Evolutionary conservation across 2,329 filamentous ascomycete species (phyloP).

Genomic region (Dactylellina drechsleri): DNA sequence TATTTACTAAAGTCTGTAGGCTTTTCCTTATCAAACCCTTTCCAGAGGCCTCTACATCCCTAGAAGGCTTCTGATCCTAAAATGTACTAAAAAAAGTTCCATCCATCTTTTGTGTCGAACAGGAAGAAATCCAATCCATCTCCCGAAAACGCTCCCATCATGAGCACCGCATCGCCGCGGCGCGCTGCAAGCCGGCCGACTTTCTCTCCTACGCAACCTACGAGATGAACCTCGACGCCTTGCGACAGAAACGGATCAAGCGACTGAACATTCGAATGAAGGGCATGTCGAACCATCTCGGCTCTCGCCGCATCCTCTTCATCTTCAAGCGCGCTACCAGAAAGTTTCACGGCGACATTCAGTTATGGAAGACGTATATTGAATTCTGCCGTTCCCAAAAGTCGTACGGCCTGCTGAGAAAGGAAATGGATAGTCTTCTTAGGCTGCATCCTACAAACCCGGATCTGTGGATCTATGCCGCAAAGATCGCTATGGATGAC

Average conservation of each 20-base stretch:
- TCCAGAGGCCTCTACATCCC: no score
- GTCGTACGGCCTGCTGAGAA: constrained; percentile 73
- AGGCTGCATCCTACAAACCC: constrained; percentile 85
- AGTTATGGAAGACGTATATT: constrained; percentile 90
- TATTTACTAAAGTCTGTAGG: constrained; percentile 78
- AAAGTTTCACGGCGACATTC: constrained; percentile 82
- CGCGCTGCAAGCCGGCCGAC: constrained; percentile 78
- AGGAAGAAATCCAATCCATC: constrained; percentile 91
- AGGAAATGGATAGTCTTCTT: constrained; percentile 74
- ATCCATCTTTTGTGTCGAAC: constrained; percentile 22
- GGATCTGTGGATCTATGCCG: constrained; percentile 85
- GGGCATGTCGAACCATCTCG: constrained; percentile 72
- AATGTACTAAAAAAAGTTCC: neutral
- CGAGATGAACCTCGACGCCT: constrained; percentile 75
- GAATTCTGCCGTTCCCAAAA: constrained; percentile 78
- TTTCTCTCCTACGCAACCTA: constrained; percentile 82
- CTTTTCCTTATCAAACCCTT: constrained; percentile 10
- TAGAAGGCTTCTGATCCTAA: constrained; percentile 9
- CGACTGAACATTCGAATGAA: constrained; percentile 75
- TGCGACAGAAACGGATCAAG: constrained; percentile 83
- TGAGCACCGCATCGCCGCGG: constrained; percentile 87
- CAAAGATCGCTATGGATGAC: constrained; percentile 78
- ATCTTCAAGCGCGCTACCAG: constrained; percentile 86
- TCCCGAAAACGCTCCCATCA: constrained; percentile 91
- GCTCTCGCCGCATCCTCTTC: constrained; percentile 84